Percentiles rank a stretch among this genome's conserved stretches.
Evolutionary conservation across 352 stramenopile genomes (phyloP).

Genomic region (Globisporangium cederbergense): DNA sequence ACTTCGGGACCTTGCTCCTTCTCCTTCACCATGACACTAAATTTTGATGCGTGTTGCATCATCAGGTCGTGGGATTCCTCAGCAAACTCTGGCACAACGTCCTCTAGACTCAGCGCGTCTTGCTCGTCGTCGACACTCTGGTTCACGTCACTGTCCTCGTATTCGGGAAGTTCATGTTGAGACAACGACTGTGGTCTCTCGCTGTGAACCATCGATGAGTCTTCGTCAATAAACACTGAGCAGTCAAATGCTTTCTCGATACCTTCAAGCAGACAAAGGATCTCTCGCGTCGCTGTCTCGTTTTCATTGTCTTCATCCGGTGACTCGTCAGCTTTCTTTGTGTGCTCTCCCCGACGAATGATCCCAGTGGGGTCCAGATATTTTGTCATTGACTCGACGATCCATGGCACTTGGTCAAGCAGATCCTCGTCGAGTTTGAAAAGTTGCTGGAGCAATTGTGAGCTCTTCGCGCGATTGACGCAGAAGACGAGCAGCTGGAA

Average conservation of each 20-base stretch:
- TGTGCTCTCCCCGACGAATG: slow-evolving; percentile 11
- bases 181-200: neutral
- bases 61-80: neutral
- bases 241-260: slow-evolving; percentile 14
- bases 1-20: slow-evolving; percentile 9
- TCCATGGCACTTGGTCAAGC: slow-evolving; percentile 35
- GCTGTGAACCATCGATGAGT: neutral
- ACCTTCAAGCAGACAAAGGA: neutral
- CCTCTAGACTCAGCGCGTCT: slow-evolving; percentile 7
- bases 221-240: neutral
- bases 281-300: neutral
- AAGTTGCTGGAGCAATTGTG: slow-evolving; percentile 31
- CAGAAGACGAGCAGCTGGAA: slow-evolving; percentile 56
- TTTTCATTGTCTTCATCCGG: neutral
- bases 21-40: neutral
- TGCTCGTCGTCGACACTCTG: neutral
- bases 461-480: slow-evolving; percentile 26
- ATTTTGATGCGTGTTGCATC: neutral
- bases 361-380: slow-evolving; percentile 39
- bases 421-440: slow-evolving; percentile 35
- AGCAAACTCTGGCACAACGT: slow-evolving; percentile 11
- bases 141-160: neutral
- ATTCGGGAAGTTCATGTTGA: neutral
- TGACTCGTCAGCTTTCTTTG: neutral
- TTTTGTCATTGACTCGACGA: slow-evolving; percentile 40